Conservation (phyloP, 2,329 filamentous ascomycete species). For the Aureobasidium sp. region DNA sequence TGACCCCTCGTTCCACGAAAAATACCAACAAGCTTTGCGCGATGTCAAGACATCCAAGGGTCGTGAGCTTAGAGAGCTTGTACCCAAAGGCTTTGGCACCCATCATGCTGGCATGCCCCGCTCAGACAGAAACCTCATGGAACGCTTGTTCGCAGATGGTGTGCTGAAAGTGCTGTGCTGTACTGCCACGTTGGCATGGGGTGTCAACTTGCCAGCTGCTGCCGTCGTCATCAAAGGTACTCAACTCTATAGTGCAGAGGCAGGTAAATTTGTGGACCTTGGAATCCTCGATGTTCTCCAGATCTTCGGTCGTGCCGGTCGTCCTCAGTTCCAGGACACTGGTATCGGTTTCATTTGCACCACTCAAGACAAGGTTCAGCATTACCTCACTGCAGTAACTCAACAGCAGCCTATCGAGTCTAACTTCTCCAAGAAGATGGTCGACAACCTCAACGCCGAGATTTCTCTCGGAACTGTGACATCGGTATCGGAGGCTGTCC, state of each 20-base stretch:
- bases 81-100: conserved; percentile 85
- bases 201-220: conserved; percentile 94
- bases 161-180: conserved; percentile 97
- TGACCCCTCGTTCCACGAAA: conserved; percentile 69
- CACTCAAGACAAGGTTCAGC: conserved; percentile 82
- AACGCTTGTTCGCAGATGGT: conserved; percentile 81
- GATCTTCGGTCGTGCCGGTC: conserved; percentile 96
- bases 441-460: conserved; percentile 95
- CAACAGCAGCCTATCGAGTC: conserved; percentile 97
- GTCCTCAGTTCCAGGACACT: conserved; percentile 94
- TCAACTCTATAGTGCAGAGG: conserved; percentile 91
- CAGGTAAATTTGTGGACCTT: conserved; percentile 92
- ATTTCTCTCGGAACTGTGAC: conserved; percentile 91
- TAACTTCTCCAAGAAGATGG: conserved; percentile 85
- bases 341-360: conserved; percentile 99
- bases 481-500: conserved; percentile 84
- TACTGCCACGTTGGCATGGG: conserved; percentile 96
- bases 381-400: conserved; percentile 89
- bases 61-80: conserved; percentile 77
- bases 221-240: conserved; percentile 98
- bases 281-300: conserved; percentile 95
- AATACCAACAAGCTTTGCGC: conserved; percentile 69
- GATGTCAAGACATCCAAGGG: conserved; percentile 84
- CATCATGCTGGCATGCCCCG: conserved; percentile 97
- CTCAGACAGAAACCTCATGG: conserved; percentile 91